A percentile compares a stretch with the other conserved stretches of the same genome.
Conservation (phyloP, 257 asterid genomes). For the Solanum sejunctum region DNA sequence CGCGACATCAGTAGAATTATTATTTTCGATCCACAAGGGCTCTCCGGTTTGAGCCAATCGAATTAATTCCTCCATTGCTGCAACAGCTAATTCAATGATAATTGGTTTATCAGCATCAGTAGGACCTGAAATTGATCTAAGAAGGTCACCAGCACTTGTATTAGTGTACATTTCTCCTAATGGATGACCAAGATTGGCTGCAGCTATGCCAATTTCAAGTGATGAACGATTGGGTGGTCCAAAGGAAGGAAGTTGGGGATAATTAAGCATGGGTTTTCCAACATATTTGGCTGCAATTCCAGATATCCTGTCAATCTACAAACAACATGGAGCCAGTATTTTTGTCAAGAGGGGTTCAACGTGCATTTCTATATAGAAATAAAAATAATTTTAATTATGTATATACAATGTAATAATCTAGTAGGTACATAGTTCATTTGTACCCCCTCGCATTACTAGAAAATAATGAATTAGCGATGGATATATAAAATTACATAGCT, state of each 20-base stretch:
- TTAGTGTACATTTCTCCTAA: slow-evolving; percentile 29
- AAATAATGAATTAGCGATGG: no score
- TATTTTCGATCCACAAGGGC: slow-evolving; percentile 48
- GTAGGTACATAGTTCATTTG: no score
- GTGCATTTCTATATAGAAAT: no score
- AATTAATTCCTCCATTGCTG: slow-evolving; percentile 76
- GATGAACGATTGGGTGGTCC: slow-evolving; percentile 31
- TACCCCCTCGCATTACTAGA: no score
- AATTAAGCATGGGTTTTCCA: slow-evolving; percentile 49
- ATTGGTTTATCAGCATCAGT: slow-evolving; percentile 54
- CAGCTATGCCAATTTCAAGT: slow-evolving; percentile 28
- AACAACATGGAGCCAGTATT: not conserved
- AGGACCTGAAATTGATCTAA: slow-evolving; percentile 50
- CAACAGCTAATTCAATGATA: slow-evolving; percentile 64
- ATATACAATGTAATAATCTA: no score
- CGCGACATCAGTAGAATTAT: not conserved
- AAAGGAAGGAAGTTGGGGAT: slow-evolving; percentile 34
- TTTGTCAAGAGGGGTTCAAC: no score
- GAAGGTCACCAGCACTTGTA: slow-evolving; percentile 33
- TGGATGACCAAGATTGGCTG: slow-evolving; percentile 33
- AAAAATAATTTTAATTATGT: no score
- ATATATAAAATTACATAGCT: no score
- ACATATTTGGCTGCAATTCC: slow-evolving; percentile 66
- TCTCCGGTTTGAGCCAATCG: slow-evolving; percentile 64
- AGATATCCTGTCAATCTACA: slow-evolving; percentile 62